A percentile compares a stretch with the other conserved stretches of the same genome.
These are phyloP conservation scores for Butyriboletus loyo DNA, from an alignment of 768 basidiomycete species.

Conservation along the genomic window DNA sequence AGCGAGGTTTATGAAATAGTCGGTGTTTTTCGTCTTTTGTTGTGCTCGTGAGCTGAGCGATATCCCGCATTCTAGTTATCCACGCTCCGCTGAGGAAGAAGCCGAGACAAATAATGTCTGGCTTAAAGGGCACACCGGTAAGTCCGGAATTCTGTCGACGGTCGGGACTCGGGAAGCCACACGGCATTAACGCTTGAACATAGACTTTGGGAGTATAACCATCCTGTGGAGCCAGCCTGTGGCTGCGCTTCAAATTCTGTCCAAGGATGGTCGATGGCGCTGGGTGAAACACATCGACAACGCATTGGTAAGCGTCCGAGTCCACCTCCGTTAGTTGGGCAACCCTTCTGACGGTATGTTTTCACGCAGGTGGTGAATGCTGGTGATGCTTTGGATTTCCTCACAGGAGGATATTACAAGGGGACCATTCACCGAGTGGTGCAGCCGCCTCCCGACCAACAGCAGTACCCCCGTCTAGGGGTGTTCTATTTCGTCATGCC, in stretches of 20 bases:
- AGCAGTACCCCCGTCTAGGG: constrained; percentile 46
- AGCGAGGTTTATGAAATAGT: constrained; percentile 73
- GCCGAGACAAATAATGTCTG: constrained; percentile 50
- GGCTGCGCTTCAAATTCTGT: constrained; percentile 54
- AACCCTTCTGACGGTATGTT: neutral
- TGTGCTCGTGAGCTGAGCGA: neutral
- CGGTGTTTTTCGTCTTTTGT: constrained; percentile 11
- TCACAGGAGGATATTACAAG: constrained; percentile 58
- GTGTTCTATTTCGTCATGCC: constrained; percentile 56
- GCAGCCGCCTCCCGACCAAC: constrained; percentile 56
- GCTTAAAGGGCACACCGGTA: constrained; percentile 60
- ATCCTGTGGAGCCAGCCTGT: constrained; percentile 63
- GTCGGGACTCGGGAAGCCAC: no score
- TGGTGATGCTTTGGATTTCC: constrained; percentile 57
- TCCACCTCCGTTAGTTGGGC: neutral
- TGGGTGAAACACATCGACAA: constrained; percentile 60
- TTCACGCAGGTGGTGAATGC: constrained; percentile 51
- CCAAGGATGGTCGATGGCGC: constrained; percentile 49
- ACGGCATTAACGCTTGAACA: neutral
- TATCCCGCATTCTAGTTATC: constrained; percentile 37
- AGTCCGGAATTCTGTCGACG: neutral
- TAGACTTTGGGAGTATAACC: constrained; percentile 54
- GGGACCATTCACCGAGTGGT: constrained; percentile 62
- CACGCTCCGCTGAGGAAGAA: constrained; percentile 49
- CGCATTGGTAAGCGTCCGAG: constrained; percentile 40